A percentile compares a stretch with the other conserved stretches of the same genome.
phyloP scores from a whole-genome alignment of 768 basidiomycete genomes.

The Suillus subaureus region DNA sequence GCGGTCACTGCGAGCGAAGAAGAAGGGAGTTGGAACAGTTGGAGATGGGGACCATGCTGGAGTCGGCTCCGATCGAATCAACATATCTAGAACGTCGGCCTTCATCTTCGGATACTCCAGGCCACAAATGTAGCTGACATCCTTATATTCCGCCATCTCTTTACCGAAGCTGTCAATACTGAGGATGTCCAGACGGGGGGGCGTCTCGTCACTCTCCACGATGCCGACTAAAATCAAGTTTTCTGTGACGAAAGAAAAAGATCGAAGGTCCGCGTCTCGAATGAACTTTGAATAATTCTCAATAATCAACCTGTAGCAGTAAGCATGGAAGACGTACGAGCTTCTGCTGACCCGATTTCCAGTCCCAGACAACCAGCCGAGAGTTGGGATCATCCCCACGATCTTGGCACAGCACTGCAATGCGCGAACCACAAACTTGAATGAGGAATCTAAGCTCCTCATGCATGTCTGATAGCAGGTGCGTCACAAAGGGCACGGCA shows the following conservation, averaged over 20 bases:
- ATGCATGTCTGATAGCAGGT: slow-evolving; percentile 9
- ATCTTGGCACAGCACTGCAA: slow-evolving; percentile 33
- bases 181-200: slow-evolving; percentile 22
- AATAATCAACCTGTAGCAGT: neutral
- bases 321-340: slow-evolving; percentile 25
- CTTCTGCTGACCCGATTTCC: slow-evolving; percentile 32
- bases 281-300: slow-evolving; percentile 21
- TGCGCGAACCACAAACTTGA: slow-evolving; percentile 32
- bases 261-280: slow-evolving; percentile 23
- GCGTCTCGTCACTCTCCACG: slow-evolving; percentile 8
- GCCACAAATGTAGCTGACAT: slow-evolving; percentile 27
- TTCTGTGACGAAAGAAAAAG: slow-evolving; percentile 38
- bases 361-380: slow-evolving; percentile 36
- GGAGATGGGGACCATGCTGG: slow-evolving; percentile 27
- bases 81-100: slow-evolving; percentile 20
- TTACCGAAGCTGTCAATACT: slow-evolving; percentile 15
- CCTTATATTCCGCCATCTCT: slow-evolving; percentile 12
- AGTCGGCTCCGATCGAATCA: slow-evolving; percentile 37
- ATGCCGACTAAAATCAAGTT: slow-evolving; percentile 27
- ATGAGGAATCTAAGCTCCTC: slow-evolving; percentile 25
- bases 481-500: slow-evolving; percentile 17
- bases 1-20: slow-evolving; percentile 27
- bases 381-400: slow-evolving; percentile 7
- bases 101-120: slow-evolving; percentile 27
- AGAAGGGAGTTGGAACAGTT: slow-evolving; percentile 21